Evolutionary conservation across 176 grass and related monocot genomes (phyloP).

Genomic region (Cenchrus americanus): DNA sequence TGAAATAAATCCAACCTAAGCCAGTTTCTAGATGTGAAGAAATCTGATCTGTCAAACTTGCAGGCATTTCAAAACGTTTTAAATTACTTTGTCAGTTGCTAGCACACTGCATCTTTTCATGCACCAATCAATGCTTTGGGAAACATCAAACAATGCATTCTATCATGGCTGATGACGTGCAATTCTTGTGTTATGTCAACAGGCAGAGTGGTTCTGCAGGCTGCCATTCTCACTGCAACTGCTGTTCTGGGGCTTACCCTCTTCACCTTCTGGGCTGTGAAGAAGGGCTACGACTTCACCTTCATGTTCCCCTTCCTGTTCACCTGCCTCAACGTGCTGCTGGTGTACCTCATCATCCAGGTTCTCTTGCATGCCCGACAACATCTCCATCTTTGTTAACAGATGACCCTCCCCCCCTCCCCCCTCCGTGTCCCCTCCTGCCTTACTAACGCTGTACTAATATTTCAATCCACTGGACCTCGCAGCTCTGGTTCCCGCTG

Average conservation of each 20-base stretch:
- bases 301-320: slow-evolving; percentile 66
- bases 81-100: background rate
- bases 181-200: slow-evolving; percentile 31
- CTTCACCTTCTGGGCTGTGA: slow-evolving; percentile 68
- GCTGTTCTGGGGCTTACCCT: slow-evolving; percentile 55
- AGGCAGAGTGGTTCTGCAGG: slow-evolving; percentile 61
- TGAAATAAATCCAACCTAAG: background rate
- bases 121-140: no score
- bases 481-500: slow-evolving; percentile 56
- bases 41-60: background rate
- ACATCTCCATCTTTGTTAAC: background rate
- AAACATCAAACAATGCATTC: background rate
- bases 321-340: slow-evolving; percentile 41
- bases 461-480: slow-evolving; percentile 15
- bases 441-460: background rate
- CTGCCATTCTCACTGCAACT: slow-evolving; percentile 51
- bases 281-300: slow-evolving; percentile 54
- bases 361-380: slow-evolving; percentile 11
- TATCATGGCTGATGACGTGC: background rate
- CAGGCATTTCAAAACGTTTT: background rate
- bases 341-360: slow-evolving; percentile 60
- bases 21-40: background rate
- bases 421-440: background rate
- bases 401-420: background rate
- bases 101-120: background rate